phyloP scores from a whole-genome alignment of 169 alveolate species.

The Plasmodium reichenowi region DNA sequence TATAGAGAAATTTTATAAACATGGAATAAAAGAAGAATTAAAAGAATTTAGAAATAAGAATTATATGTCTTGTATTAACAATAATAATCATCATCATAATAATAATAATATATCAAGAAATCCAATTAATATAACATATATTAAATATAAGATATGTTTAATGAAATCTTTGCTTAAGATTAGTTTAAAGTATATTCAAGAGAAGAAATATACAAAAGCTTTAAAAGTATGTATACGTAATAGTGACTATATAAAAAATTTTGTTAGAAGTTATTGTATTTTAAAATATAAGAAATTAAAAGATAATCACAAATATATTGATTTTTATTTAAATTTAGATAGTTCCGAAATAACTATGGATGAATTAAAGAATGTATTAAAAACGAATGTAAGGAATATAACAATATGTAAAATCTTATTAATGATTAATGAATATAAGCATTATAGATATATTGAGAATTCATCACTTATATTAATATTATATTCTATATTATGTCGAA shows the following conservation, averaged over 20 bases:
- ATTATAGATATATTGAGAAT: conserved; percentile 52
- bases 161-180: conserved; percentile 31
- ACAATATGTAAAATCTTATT: conserved; percentile 43
- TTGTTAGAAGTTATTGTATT: conserved; percentile 44
- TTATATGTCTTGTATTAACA: background rate
- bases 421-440: conserved; percentile 40
- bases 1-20: conserved; percentile 12
- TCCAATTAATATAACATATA: conserved; percentile 30
- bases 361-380: conserved; percentile 44
- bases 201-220: conserved; percentile 47
- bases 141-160: conserved; percentile 39
- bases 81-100: too few species aligned
- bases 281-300: conserved; percentile 13
- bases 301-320: conserved; percentile 3
- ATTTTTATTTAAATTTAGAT: conserved; percentile 22
- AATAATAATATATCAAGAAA: conserved; percentile 5
- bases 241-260: conserved; percentile 29
- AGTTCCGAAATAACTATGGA: conserved; percentile 21
- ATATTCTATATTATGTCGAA: conserved; percentile 35
- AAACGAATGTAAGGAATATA: conserved; percentile 35
- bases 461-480: conserved; percentile 37
- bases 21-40: conserved; percentile 51
- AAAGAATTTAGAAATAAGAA: conserved; percentile 47
- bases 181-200: conserved; percentile 33
- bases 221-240: conserved; percentile 49